A percentile compares a stretch with the other conserved stretches of the same genome.
phyloP scores from a whole-genome alignment of 73 alveolate genomes.

The Paramecium biaurelia region DNA sequence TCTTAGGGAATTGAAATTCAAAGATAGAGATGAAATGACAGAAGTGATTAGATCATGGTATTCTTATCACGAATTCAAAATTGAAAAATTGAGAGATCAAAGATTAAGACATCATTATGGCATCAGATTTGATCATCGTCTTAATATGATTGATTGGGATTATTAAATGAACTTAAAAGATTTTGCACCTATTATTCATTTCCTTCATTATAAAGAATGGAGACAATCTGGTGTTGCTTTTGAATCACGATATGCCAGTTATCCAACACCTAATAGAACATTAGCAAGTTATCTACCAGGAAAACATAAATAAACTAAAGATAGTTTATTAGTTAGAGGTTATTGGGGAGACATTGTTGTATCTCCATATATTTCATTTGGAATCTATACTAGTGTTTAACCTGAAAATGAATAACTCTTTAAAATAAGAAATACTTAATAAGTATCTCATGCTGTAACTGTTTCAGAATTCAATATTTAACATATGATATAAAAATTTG shows the following conservation, averaged over 20 bases:
- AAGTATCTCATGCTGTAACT: constrained; percentile 74
- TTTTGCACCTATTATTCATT: constrained; percentile 79
- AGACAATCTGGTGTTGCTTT: constrained; percentile 97
- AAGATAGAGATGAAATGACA: constrained; percentile 43
- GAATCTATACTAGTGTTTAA: constrained; percentile 80
- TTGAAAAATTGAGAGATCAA: constrained; percentile 89
- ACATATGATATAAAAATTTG: constrained; percentile 83
- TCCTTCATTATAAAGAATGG: constrained; percentile 90
- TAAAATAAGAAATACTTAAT: constrained; percentile 87
- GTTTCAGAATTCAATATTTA: constrained; percentile 83
- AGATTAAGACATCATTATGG: constrained; percentile 88
- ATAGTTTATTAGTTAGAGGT: constrained; percentile 95
- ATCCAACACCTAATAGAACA: constrained; percentile 94
- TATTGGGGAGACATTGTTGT: constrained; percentile 98
- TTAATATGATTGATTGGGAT: constrained; percentile 95
- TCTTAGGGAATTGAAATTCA: constrained; percentile 3
- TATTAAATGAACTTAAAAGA: constrained; percentile 82
- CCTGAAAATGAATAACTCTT: constrained; percentile 87
- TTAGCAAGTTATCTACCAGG: constrained; percentile 95
- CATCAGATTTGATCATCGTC: constrained; percentile 92
- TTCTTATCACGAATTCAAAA: constrained; percentile 81
- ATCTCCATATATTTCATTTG: constrained; percentile 94
- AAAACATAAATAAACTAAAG: constrained; percentile 89
- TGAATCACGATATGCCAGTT: constrained; percentile 92
- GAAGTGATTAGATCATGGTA: constrained; percentile 91